phyloP scores from a whole-genome alignment of 1,284 basidiomycete species.

The Rhodofomes roseus region DNA sequence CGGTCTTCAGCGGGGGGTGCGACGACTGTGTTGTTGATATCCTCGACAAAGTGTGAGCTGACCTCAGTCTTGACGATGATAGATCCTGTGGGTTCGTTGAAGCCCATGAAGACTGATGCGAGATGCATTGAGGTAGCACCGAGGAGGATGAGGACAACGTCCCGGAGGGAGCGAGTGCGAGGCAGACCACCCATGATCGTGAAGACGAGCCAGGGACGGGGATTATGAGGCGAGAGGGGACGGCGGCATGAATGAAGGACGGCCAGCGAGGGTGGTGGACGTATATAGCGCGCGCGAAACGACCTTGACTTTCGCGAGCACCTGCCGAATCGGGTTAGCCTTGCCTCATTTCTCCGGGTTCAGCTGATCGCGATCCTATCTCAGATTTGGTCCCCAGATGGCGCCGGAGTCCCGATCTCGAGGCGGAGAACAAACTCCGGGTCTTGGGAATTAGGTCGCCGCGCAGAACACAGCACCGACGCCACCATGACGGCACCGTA shows the following conservation, averaged over 20 bases:
- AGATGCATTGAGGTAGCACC: conserved; percentile 52
- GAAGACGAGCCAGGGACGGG: neutral
- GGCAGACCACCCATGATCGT: conserved; percentile 17
- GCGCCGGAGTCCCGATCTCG: neutral
- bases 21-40: conserved; percentile 4
- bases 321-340: neutral
- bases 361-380: neutral
- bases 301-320: neutral
- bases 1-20: conserved; percentile 4
- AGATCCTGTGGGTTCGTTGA: conserved; percentile 28
- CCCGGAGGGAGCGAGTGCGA: conserved; percentile 33
- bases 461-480: neutral
- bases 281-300: neutral
- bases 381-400: neutral
- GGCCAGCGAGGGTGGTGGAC: neutral
- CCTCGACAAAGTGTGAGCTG: conserved; percentile 16
- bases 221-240: neutral
- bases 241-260: neutral
- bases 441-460: neutral
- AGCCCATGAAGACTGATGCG: conserved; percentile 34
- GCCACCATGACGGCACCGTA: neutral
- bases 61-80: conserved; percentile 36
- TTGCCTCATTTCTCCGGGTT: neutral
- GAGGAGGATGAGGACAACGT: conserved; percentile 47
- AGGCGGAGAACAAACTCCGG: neutral